Conservation (phyloP, 192 early-diverging fungal genomes). For the Chytriomyces hyalinus region DNA sequence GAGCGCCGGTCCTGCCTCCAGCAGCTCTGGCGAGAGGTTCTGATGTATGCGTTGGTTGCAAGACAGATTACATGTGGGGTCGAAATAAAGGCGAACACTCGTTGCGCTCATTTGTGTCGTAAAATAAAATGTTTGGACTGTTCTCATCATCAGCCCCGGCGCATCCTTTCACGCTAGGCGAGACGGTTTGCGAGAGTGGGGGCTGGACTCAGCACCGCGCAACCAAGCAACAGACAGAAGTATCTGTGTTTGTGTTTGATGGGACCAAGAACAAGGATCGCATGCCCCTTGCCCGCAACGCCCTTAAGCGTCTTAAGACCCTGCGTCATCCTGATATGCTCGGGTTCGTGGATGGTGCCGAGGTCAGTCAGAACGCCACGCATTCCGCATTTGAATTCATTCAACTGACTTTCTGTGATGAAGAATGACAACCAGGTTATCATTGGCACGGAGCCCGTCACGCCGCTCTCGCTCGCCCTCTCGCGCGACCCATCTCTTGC, state of each 20-base stretch:
- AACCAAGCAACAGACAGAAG: conserved; percentile 54
- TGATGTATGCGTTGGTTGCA: too few relatives aligned
- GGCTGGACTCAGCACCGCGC: conserved; percentile 49
- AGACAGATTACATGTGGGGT: too few relatives aligned
- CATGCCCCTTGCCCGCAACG: conserved; percentile 85
- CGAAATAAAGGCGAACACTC: too few relatives aligned
- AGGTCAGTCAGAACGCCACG: conserved; percentile 57
- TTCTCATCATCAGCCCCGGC: conserved; percentile 8
- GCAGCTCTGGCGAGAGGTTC: too few relatives aligned
- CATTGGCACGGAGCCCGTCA: conserved; percentile 87
- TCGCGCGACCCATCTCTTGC: conserved; percentile 53
- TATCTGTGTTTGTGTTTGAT: conserved; percentile 85
- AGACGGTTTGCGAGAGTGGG: neutral
- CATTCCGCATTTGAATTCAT: neutral
- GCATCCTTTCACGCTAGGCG: conserved; percentile 26
- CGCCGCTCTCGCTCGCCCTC: conserved; percentile 62
- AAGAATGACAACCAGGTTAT: conserved; percentile 78
- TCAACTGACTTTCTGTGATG: neutral
- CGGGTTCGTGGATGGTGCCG: conserved; percentile 83
- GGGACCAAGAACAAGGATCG: conserved; percentile 65
- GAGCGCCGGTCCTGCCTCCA: too few relatives aligned
- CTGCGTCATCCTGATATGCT: conserved; percentile 89
- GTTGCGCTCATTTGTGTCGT: neutral
- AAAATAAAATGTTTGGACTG: neutral
- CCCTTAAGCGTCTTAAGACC: conserved; percentile 83